A percentile compares a stretch with the other conserved stretches of the same genome.
These are phyloP conservation scores for Cicer chorassanicum DNA, from an alignment of 306 rosid genomes.

Conservation along the genomic window DNA sequence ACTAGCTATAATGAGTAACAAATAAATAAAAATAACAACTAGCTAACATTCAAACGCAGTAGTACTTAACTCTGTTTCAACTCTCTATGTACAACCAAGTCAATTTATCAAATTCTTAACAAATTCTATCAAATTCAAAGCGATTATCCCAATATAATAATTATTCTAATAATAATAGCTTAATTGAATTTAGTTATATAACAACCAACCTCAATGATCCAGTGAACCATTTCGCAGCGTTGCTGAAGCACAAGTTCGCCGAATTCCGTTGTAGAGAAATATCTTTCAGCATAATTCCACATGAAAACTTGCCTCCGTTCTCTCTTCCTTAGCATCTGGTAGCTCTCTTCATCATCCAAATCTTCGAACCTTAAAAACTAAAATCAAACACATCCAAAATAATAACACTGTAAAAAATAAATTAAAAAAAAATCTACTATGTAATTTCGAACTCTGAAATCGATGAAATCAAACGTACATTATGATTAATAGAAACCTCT, in stretches of 20 bases:
- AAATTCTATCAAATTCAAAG: not conserved
- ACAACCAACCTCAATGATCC: conserved; percentile 89
- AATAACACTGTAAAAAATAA: not conserved
- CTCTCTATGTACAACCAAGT: conserved; percentile 12
- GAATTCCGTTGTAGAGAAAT: conserved; percentile 56
- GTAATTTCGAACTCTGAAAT: conserved; percentile 15
- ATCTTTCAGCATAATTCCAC: conserved; percentile 59
- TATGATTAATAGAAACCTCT: conserved; percentile 46
- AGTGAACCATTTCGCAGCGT: conserved; percentile 71
- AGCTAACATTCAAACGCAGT: not conserved
- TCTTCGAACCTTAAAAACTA: conserved; percentile 66
- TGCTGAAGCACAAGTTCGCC: conserved; percentile 68
- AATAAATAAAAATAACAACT: not conserved
- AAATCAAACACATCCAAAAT: conserved; percentile 30
- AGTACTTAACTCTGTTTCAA: conserved; percentile 7
- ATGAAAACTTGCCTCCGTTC: conserved; percentile 59
- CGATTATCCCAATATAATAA: not conserved
- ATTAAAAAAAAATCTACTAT: not conserved
- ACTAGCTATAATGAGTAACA: conserved; percentile 1
- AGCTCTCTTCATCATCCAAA: conserved; percentile 75
- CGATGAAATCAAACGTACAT: conserved; percentile 51
- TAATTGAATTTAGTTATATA: conserved; percentile 12
- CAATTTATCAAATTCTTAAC: not conserved
- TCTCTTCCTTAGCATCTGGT: conserved; percentile 67
- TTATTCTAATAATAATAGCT: not conserved